Evolutionary conservation across 352 stramenopile species (phyloP), one percentile per base, ranked within the genome.

Genomic region (Pythium plurisporium): DNA sequence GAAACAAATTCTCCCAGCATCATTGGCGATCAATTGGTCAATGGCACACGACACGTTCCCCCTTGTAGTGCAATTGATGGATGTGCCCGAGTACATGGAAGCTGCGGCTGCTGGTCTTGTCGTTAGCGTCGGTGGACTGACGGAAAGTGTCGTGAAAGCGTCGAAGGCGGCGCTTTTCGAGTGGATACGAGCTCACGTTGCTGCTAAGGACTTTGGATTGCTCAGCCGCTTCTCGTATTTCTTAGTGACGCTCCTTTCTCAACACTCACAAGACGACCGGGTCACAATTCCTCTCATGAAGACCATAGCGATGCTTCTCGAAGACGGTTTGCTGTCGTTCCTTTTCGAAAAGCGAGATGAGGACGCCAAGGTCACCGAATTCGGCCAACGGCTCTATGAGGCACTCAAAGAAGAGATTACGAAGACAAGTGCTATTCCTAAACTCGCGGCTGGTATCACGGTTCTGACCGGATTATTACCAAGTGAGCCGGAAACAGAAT

Each of bases 111-210:
- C 76, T 37, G 97, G 97, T 1, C 75, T 99, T 3, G 73, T 98
- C 10, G 70, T 99, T 8, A 98, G 91, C 64, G 90, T 98, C 8
- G 97, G 97, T 40, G 94, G 94, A 9, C 73, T 99, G 25, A 98
- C 91, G 12, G 94, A 99, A 71, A 97, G 81, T 53, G 91, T 98
- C 7, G 88, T 92, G 14, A 92, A 90, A 62, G 81, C 86, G 10
- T 91, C 82, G 0, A 87, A 86, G 55, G 31, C 30, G 1, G 70
- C 79, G 4, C 64, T 89, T 20, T 86, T 91, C 45, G 67, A 79
- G 6, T 91, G 79, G 81, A 46, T 89, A 12, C 70, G 76, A 4
- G 22, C 38, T 0, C 76, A 90, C 40, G 44, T 74, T 8, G 64
- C 79, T 25, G 62, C 74, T 0, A 81, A 86, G 43, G 61, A 92